Conservation (phyloP, 108 stramenopile genomes). For the Pseudonitzschia pungens region DNA sequence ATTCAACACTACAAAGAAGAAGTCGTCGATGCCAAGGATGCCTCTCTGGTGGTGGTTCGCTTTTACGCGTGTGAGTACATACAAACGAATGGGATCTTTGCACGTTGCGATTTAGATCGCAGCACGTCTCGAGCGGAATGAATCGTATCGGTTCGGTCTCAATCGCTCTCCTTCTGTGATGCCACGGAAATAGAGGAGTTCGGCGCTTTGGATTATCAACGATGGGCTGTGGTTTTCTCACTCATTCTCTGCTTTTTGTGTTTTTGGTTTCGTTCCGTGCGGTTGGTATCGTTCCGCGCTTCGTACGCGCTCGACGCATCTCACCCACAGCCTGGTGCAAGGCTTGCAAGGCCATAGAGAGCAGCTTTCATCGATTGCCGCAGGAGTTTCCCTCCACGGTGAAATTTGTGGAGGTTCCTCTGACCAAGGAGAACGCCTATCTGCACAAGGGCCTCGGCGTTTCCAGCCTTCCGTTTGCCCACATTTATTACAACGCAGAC, state of each 20-base stretch:
- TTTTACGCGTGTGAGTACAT: conserved; percentile 44
- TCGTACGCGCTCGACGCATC: too few relatives aligned
- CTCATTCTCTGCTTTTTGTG: background rate
- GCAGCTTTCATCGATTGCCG: conserved; percentile 47
- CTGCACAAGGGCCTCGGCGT: conserved; percentile 72
- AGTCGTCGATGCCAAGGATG: conserved; percentile 50
- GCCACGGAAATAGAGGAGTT: too few relatives aligned
- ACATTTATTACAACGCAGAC: conserved; percentile 70
- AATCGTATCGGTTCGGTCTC: too few relatives aligned
- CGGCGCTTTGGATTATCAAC: too few relatives aligned
- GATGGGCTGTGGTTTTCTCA: background rate
- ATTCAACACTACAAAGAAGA: conserved; percentile 55
- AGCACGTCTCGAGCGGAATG: too few relatives aligned
- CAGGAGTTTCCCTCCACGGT: conserved; percentile 47
- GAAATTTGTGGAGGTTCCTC: conserved; percentile 75
- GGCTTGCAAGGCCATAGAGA: conserved; percentile 62
- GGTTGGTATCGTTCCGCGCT: background rate
- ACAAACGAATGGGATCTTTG: background rate
- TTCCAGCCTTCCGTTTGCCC: conserved; percentile 62
- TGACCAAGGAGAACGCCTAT: conserved; percentile 62
- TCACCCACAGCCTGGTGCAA: conserved; percentile 61
- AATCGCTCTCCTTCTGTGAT: too few relatives aligned
- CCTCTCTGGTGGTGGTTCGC: conserved; percentile 50
- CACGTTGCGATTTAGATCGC: too few relatives aligned
- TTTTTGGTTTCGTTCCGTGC: background rate